Base-by-base conservation (phyloP, 495 filamentous ascomycete genomes). In the Xylaria sp. region DNA sequence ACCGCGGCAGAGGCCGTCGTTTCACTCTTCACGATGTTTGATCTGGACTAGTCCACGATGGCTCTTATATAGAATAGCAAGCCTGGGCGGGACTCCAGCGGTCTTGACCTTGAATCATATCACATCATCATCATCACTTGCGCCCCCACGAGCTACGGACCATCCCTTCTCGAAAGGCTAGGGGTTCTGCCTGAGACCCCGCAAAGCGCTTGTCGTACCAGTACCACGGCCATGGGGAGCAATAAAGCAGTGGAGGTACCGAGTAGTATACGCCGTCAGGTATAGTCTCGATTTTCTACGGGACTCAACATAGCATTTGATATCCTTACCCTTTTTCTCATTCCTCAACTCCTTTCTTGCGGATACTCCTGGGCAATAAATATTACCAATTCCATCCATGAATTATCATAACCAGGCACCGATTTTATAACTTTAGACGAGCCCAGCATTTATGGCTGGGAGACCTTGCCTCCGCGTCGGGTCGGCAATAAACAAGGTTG, bases 171-270 rank as follows among this genome's bases (percentile, higher is more conserved):
- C 55, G 44, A 62, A 35, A 41, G 12, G n/a, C 55, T 35, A 29
- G 37, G 33, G 31, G 3, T 15, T 44, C 31, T 53, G 1, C n/a
- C 33, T 17, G 12, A 62, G 50, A 37, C 58, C 46, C 57, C 48
- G 31, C 58, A 52, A 63, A 53, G 46, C 24, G 33, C 68, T 55
- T 70, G 58, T 12, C 37, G 46, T 70, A 63, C 68, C 68, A 35
- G 43, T 58, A 43, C 58, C 68, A 70, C 17, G 68, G 68, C 26
- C 50, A 55, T 40, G 67, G 26, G n/a, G 67, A 59, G 35, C 55
- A 44, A 33, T 33, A 31, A 40, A 40, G 53, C 37, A 41, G 31
- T 26, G 46, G n/a, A 53, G 43, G 35, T 29, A 40, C 29, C n/a
- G n/a, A n/a, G 29, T 29, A 33, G 15, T 24, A 40, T 17, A n/a